Evolutionary conservation across 2,329 filamentous ascomycete species (phyloP), one percentile per base, ranked within the genome.

Genomic region (Alternaria infectoria): DNA sequence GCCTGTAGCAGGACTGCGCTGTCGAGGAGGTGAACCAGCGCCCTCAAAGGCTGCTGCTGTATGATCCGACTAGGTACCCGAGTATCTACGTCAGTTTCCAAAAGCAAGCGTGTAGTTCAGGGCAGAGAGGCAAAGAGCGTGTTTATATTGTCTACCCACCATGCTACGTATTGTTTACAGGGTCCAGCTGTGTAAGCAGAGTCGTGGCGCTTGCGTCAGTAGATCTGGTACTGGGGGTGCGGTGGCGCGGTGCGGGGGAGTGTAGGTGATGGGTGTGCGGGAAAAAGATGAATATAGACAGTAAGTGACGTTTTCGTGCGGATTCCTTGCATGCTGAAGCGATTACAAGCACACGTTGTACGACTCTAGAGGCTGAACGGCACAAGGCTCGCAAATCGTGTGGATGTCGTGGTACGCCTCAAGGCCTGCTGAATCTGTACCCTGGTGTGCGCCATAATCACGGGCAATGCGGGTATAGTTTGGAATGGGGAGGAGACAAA

Each of bases 321-420:
- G 70, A 75, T 74, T 73, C 68, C 69, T 64, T 75, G 77, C 78
- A 80, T 80, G 71, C 74, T 78, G 73, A 69, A 69, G 68, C 69
- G 71, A 74, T 69, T 62, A 69, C 64, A 63, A 67, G 71, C 64
- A 70, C 69, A 71, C 67, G 73, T 70, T 71, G 77, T 80, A 74
- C 67, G 55, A 77, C 71, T 59, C 47, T 64, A 75, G 63, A 73
- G 72, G 73, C 70, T 72, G 67, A 70, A 62, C 63, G 61, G 62
- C 64, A 67, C 69, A 73, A 75, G 70, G 64, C 68, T 67, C 64
- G 67, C 69, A 74, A 67, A 68, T 8, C 67, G 51, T 32, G 67
- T 64, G 65, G 57, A 65, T 58, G 62, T 51, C 52, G 64, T 61
- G 58, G 61, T 55, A 61, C 62, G 59, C 59, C 46, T 50, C 19